phyloP scores from a whole-genome alignment of 2,329 filamentous ascomycete genomes.

The Byssochlamys sp. region DNA sequence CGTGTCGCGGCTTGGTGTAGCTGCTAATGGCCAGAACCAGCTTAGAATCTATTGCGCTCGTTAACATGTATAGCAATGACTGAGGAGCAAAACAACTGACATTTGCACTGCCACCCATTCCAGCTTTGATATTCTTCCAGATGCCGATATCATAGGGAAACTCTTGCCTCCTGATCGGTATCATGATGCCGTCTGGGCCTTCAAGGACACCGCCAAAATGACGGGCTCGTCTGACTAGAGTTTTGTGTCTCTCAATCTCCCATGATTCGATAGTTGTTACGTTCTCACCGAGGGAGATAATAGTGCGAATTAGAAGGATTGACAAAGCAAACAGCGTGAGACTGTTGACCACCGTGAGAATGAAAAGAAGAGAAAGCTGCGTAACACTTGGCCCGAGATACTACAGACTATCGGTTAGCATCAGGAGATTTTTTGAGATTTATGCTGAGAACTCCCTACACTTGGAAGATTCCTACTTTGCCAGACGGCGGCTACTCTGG shows the following conservation, averaged over 20 bases:
- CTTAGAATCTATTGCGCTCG: conserved; percentile 32
- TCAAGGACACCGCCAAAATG: conserved; percentile 49
- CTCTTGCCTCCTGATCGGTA: conserved; percentile 51
- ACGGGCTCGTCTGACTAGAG: conserved; percentile 36
- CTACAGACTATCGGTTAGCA: conserved; percentile 20
- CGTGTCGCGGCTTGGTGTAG: conserved; percentile 37
- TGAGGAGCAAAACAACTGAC: conserved; percentile 14
- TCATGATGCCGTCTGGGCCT: conserved; percentile 45
- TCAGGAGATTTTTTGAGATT: neutral
- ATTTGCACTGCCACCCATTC: conserved; percentile 48
- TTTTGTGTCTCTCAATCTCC: conserved; percentile 45
- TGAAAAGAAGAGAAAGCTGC: conserved; percentile 48
- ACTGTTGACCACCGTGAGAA: conserved; percentile 46
- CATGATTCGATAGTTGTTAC: conserved; percentile 57
- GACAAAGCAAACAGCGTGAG: conserved; percentile 47
- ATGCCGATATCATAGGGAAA: conserved; percentile 59
- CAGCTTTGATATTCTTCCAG: conserved; percentile 48
- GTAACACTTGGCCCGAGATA: conserved; percentile 49
- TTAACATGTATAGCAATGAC: neutral
- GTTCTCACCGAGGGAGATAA: conserved; percentile 49
- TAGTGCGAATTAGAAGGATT: conserved; percentile 45
- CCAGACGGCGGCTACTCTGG: conserved; percentile 46
- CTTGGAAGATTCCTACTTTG: conserved; percentile 46
- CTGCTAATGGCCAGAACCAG: conserved; percentile 54
- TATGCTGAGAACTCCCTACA: conserved; percentile 29